Percentiles rank a stretch among this genome's conserved stretches.
Conservation (phyloP, 352 stramenopile genomes). For the Pythium folliculosum region DNA sequence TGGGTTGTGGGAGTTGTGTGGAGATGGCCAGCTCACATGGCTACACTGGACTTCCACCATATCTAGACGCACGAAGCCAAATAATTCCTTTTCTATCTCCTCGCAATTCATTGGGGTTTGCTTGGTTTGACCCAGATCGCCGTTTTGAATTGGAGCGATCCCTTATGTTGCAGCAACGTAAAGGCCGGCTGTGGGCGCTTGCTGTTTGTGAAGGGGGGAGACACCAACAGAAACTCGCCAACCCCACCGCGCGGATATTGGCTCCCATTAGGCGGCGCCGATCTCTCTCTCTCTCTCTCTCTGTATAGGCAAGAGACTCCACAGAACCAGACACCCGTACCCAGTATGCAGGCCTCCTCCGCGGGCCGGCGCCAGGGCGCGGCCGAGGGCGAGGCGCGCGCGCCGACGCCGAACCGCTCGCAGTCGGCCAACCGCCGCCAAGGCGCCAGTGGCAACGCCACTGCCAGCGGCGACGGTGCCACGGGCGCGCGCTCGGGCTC, state of each 20-base stretch:
- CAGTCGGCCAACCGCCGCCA: conserved; percentile 17
- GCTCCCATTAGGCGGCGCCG: not conserved
- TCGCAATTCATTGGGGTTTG: not conserved
- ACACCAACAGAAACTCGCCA: too few relatives aligned
- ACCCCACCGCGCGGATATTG: conserved; percentile 1
- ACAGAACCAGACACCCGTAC: not conserved
- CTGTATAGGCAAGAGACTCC: not conserved
- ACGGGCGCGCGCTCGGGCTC: conserved; percentile 37
- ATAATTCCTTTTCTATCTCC: not conserved
- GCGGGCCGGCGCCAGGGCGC: conserved; percentile 20
- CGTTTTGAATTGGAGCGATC: not conserved
- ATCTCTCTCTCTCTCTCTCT: conserved; percentile 1
- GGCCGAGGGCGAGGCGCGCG: conserved; percentile 14
- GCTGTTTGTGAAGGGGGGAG: not conserved
- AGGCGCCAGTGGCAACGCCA: not conserved
- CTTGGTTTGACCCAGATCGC: not conserved
- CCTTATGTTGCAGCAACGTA: conserved; percentile 8
- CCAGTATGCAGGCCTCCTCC: not conserved
- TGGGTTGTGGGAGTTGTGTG: too few relatives aligned
- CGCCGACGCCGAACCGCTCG: conserved; percentile 14
- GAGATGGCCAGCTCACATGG: not conserved
- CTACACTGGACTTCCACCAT: conserved; percentile 13
- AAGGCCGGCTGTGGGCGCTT: not conserved
- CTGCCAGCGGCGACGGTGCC: not conserved
- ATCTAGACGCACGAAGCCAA: not conserved